These are phyloP conservation scores for Suillus lakei DNA, from an alignment of 768 basidiomycete genomes.

Conservation along the genomic window DNA sequence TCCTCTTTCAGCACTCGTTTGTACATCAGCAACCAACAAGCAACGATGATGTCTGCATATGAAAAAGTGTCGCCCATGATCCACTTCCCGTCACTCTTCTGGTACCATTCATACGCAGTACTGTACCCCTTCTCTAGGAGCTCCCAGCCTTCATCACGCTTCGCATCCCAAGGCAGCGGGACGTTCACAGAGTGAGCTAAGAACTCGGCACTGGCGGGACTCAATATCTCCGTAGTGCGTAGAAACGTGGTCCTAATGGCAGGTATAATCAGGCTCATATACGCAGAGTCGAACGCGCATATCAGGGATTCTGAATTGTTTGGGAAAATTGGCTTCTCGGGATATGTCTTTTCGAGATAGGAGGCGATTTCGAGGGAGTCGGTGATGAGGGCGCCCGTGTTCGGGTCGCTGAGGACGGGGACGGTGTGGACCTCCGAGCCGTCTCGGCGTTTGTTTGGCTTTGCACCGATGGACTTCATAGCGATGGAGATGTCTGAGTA, in stretches of 20 bases:
- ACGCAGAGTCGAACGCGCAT: conserved; percentile 19
- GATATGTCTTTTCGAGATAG: conserved; percentile 42
- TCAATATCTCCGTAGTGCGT: conserved; percentile 34
- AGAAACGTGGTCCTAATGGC: conserved; percentile 23
- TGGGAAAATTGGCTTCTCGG: conserved; percentile 35
- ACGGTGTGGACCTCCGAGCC: conserved; percentile 32
- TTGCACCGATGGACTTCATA: conserved; percentile 31
- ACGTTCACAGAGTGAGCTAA: conserved; percentile 42
- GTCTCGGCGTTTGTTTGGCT: conserved; percentile 21
- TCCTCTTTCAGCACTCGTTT: conserved; percentile 25
- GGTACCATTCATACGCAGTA: conserved; percentile 25
- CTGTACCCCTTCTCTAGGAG: conserved; percentile 19
- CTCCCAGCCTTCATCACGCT: conserved; percentile 34
- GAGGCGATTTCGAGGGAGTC: conserved; percentile 38
- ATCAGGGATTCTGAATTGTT: conserved; percentile 27
- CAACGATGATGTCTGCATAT: conserved; percentile 37
- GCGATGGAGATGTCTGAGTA: conserved; percentile 35
- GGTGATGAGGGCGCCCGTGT: conserved; percentile 30
- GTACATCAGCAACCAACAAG: conserved; percentile 15
- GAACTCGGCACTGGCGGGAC: conserved; percentile 39
- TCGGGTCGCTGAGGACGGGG: conserved; percentile 40
- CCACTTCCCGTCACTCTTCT: conserved; percentile 29
- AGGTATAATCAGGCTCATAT: not conserved
- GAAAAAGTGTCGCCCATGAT: conserved; percentile 35
- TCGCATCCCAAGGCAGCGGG: conserved; percentile 43